A percentile compares a stretch with the other conserved stretches of the same genome.
Conservation (phyloP, 441 rosid genomes). For the Erodium texanum region DNA sequence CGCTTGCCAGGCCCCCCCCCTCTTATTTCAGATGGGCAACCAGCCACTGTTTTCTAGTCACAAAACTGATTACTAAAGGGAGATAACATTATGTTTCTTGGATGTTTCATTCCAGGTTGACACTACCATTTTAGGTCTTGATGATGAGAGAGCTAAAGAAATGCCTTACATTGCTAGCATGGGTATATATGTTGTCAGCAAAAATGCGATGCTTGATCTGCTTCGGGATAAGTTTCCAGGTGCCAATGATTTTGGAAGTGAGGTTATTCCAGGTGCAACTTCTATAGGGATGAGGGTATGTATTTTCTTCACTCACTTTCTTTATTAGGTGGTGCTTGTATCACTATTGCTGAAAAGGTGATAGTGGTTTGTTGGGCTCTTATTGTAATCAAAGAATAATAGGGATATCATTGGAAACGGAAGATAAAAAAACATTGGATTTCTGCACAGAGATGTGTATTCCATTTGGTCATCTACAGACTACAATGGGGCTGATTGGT, state of each 20-base stretch:
- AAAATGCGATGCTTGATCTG: constrained; percentile 75
- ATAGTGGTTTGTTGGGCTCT: too few species aligned
- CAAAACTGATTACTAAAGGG: neutral
- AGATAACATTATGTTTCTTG: neutral
- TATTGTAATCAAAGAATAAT: too few species aligned
- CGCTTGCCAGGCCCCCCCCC: too few species aligned
- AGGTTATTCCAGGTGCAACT: constrained; percentile 94
- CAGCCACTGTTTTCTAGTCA: constrained; percentile 7
- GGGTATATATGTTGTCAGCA: constrained; percentile 92
- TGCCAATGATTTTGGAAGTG: constrained; percentile 97
- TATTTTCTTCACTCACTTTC: neutral
- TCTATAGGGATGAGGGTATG: constrained; percentile 75
- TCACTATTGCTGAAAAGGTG: too few species aligned
- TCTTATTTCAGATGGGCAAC: too few species aligned
- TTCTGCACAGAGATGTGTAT: too few species aligned
- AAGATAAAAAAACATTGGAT: too few species aligned
- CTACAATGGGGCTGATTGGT: too few species aligned
- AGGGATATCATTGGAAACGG: too few species aligned
- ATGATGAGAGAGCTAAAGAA: constrained; percentile 77
- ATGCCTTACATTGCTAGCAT: constrained; percentile 95
- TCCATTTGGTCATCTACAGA: too few species aligned
- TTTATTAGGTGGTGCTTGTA: too few species aligned
- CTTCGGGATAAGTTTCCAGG: constrained; percentile 83
- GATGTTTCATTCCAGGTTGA: constrained; percentile 51
- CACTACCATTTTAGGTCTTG: constrained; percentile 86